These are phyloP conservation scores for Obelidium mucronatum DNA, from an alignment of 192 early-diverging fungal species.

Conservation along the genomic window DNA sequence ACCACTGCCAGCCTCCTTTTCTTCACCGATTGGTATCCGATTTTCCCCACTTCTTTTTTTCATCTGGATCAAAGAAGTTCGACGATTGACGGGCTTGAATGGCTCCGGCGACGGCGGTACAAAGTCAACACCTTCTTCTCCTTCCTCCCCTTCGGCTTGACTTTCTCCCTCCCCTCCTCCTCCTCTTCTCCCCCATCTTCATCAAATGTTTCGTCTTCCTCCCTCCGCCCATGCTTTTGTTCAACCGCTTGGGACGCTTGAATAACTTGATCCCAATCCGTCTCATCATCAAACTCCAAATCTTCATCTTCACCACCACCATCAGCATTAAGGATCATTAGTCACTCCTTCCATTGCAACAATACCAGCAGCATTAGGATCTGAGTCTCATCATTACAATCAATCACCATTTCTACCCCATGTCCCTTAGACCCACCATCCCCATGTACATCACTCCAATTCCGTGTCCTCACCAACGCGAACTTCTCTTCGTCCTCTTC, in stretches of 20 bases:
- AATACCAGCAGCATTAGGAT: background rate
- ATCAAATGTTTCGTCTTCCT: background rate
- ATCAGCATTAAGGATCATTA: background rate
- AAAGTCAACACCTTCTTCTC: background rate
- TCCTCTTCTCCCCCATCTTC: slow-evolving; percentile 16
- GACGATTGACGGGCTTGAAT: background rate
- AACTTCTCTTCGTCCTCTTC: background rate
- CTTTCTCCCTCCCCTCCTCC: background rate
- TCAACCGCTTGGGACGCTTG: slow-evolving; percentile 4
- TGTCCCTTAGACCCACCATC: too few relatives aligned
- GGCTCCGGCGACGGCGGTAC: background rate
- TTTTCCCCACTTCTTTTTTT: background rate
- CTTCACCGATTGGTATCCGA: too few relatives aligned
- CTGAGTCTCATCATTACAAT: too few relatives aligned
- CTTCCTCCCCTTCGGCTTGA: background rate
- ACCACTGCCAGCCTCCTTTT: background rate
- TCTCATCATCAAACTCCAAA: background rate
- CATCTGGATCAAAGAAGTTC: background rate
- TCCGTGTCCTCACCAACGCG: background rate
- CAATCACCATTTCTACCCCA: too few relatives aligned
- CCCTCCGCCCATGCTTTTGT: background rate
- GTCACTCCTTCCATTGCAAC: background rate
- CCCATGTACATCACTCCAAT: background rate
- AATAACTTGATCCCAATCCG: background rate
- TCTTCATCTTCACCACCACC: background rate